Conservation (phyloP, 345 rosid genomes). For the Acer negundo region DNA sequence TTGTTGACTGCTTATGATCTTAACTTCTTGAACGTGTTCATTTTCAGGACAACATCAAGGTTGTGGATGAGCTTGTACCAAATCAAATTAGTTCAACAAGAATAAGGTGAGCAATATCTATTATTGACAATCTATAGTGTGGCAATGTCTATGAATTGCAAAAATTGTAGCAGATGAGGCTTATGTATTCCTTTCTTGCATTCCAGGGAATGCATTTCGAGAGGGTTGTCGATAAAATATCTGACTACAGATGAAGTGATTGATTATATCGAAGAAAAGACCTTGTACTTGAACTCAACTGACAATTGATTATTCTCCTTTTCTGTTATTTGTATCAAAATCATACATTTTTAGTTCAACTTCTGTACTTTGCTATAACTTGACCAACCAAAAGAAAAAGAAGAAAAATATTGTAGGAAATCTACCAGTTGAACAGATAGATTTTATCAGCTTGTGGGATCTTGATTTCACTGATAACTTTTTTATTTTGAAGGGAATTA, state of each 20-base stretch:
- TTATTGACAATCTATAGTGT: not conserved
- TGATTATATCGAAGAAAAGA: conserved; percentile 49
- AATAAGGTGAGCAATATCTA: conserved; percentile 49
- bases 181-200: not conserved
- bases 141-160: not conserved
- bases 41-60: conserved; percentile 61
- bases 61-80: conserved; percentile 65
- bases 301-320: not conserved
- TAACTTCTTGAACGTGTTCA: not conserved
- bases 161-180: not conserved
- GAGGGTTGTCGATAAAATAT: conserved; percentile 78
- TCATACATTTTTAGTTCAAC: too few species aligned
- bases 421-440: too few species aligned
- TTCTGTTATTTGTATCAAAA: not conserved
- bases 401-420: too few species aligned
- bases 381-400: too few species aligned
- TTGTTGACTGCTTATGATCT: not conserved
- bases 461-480: too few species aligned
- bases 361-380: too few species aligned
- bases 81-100: conserved; percentile 87
- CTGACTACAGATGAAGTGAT: conserved; percentile 72
- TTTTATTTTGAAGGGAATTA: too few species aligned
- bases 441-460: too few species aligned
- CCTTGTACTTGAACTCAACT: conserved; percentile 42
- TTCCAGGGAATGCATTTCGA: conserved; percentile 74